Evolutionary conservation across 495 filamentous ascomycete species (phyloP), one percentile per base, ranked within the genome.

Genomic region (Xylaria sp.): DNA sequence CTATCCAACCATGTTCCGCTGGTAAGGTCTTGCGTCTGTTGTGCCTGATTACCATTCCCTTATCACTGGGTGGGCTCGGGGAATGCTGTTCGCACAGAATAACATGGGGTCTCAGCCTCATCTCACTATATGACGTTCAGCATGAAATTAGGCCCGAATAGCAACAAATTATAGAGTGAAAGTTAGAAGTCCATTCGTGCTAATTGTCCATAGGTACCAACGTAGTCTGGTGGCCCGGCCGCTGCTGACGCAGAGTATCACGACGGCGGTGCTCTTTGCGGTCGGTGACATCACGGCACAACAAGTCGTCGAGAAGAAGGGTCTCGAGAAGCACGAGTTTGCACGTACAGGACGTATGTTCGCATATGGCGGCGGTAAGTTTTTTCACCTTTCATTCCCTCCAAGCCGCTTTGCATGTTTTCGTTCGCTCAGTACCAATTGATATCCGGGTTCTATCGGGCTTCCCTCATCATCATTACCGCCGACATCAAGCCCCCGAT

Each of bases 271-370:
- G 61, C 89, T 99, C 67, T 99, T 98, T 80, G 94, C 91, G 46
- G 90, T 93, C 21, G 96, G 96, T 71, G 96, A 99, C 81, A 85
- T 91, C 65, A 88, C 97, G 66, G 93, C 96, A n/a, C 96, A 99
- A 76, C 96, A 99, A 81, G 85, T 83, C n/a, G 92, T 99, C 64
- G 96, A 98, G 82, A 90, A 88, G 77, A 88, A 85, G 74, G 95
- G 94, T 43, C 71, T 92, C 35, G 82, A 90, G 58, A 93, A 94
- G 71, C 96, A 99, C 76, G 92, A 97, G 76, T 79, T 92, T 48
- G 85, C 86, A 21, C 89, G 96, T 43, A 98, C 95, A 2, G 91
- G 88, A 2, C 91, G 96, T 67, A 98, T 99, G 96, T 92, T 90
- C 33, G 80, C 93, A 63, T 99, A 99, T 76, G 96, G 96, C 74